Evolutionary conservation across 805 yeast species (phyloP).

Genomic region (Schwanniomyces vanrijiae): DNA sequence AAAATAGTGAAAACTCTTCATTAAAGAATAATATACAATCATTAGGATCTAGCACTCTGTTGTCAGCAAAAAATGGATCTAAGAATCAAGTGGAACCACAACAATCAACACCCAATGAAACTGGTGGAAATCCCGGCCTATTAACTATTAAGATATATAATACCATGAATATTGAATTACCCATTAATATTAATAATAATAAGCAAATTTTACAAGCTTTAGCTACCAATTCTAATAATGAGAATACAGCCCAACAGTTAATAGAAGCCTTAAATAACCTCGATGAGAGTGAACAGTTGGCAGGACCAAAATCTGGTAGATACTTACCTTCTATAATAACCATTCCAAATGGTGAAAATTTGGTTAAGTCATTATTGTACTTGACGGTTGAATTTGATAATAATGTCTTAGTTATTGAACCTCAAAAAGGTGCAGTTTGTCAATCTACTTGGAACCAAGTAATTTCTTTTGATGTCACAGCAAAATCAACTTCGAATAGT

Average conservation of each 20-base stretch:
- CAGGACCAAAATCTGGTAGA: constrained; percentile 33
- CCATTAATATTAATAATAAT: constrained; percentile 67
- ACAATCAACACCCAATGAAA: background rate
- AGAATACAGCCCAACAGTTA: constrained; percentile 26
- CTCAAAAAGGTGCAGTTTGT: constrained; percentile 77
- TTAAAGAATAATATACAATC: background rate
- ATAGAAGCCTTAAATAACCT: constrained; percentile 28
- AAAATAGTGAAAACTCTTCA: background rate
- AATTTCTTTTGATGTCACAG: constrained; percentile 81
- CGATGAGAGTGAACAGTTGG: constrained; percentile 19
- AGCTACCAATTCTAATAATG: constrained; percentile 50
- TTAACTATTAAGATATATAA: constrained; percentile 76
- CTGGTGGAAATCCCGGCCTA: constrained; percentile 56
- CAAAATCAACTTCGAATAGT: constrained; percentile 31
- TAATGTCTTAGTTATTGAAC: constrained; percentile 85
- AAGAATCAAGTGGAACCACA: background rate
- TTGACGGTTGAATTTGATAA: constrained; percentile 93
- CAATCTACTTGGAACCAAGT: constrained; percentile 85
- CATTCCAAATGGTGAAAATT: constrained; percentile 51
- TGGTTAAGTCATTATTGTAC: constrained; percentile 70
- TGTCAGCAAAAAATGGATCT: background rate
- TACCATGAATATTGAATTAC: constrained; percentile 66
- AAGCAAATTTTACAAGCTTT: constrained; percentile 63
- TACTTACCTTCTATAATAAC: constrained; percentile 55
- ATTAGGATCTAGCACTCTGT: background rate